phyloP scores from a whole-genome alignment of 352 stramenopile species.

The Phytopythium helicoides region DNA sequence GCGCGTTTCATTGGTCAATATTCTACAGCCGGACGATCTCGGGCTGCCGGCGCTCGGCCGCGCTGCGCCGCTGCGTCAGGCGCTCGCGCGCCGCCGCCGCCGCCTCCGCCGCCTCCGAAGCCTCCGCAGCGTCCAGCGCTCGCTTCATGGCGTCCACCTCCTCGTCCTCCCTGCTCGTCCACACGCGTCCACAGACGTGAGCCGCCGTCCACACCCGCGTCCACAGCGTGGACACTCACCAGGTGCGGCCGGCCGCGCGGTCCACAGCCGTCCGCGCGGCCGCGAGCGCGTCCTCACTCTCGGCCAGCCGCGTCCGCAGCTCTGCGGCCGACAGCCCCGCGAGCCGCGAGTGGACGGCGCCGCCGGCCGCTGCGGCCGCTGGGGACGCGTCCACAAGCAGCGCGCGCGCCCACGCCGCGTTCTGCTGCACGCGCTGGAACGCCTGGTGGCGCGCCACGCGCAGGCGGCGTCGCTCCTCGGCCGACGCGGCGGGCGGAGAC shows the following conservation, averaged over 20 bases:
- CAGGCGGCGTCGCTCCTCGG: conserved; percentile 45
- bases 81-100: conserved; percentile 21
- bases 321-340: conserved; percentile 8
- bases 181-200: too few relatives aligned
- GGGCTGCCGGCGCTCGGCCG: conserved; percentile 18
- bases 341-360: conserved; percentile 3
- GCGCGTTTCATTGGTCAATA: too few relatives aligned
- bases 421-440: conserved; percentile 63
- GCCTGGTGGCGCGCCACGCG: conserved; percentile 47
- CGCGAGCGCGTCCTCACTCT: conserved; percentile 11
- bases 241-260: too few relatives aligned
- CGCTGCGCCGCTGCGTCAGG: too few relatives aligned
- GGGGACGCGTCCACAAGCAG: conserved; percentile 13
- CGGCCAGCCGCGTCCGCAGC: conserved; percentile 15
- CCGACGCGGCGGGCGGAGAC: conserved; percentile 36
- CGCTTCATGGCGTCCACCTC: conserved; percentile 24
- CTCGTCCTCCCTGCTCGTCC: conserved; percentile 6
- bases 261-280: conserved; percentile 19
- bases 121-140: conserved; percentile 13
- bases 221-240: too few relatives aligned
- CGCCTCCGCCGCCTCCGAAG: too few relatives aligned
- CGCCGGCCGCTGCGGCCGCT: not conserved
- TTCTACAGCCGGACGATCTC: conserved; percentile 40
- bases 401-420: conserved; percentile 52
- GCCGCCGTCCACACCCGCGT: conserved; percentile 9